Percentiles rank a stretch among this genome's conserved stretches.
Evolutionary conservation across 169 alveolate species (phyloP).

Genomic region (Plasmodium vinckei): DNA sequence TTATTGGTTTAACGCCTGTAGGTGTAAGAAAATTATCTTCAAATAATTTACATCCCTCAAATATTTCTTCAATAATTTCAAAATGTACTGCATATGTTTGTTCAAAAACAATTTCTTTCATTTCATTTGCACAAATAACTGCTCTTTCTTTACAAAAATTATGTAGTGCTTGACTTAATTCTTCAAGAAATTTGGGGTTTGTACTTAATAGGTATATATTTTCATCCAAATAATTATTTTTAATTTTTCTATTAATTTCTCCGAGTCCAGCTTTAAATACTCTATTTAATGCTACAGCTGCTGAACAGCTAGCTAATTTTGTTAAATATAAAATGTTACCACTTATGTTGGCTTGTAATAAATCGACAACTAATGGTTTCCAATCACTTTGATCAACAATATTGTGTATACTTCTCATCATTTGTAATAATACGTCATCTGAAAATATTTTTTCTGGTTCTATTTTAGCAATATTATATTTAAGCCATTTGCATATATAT

Average conservation of each 20-base stretch:
- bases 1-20: constrained; percentile 80
- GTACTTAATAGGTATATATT: constrained; percentile 82
- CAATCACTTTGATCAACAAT: constrained; percentile 91
- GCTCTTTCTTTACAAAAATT: constrained; percentile 89
- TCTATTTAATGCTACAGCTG: constrained; percentile 89
- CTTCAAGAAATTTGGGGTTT: constrained; percentile 82
- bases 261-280: constrained; percentile 87
- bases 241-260: constrained; percentile 85
- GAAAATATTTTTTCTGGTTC: constrained; percentile 88
- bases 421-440: constrained; percentile 88
- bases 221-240: constrained; percentile 78
- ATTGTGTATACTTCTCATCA: constrained; percentile 90
- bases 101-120: constrained; percentile 90
- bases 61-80: constrained; percentile 89
- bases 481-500: constrained; percentile 89
- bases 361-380: constrained; percentile 91
- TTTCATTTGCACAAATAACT: constrained; percentile 85
- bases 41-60: constrained; percentile 88
- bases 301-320: constrained; percentile 87
- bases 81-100: constrained; percentile 91
- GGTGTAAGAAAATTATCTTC: constrained; percentile 86
- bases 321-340: constrained; percentile 87
- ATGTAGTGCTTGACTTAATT: constrained; percentile 84
- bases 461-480: constrained; percentile 87
- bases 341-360: constrained; percentile 88